Evolutionary conservation across 257 asterid genomes (phyloP).

Genomic region (Lithospermum erythrorhizon): DNA sequence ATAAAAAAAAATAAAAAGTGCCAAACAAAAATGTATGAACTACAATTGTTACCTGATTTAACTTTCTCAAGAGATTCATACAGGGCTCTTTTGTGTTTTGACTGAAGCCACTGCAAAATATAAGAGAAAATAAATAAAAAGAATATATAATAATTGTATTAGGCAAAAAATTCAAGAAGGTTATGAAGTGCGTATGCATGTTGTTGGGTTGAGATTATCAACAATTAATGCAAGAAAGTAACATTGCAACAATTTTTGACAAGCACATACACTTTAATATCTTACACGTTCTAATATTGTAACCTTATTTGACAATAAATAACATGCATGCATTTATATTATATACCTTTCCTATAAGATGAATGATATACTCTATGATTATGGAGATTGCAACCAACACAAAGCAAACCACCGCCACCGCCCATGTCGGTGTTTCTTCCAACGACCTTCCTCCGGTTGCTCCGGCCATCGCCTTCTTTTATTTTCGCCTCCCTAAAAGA

Average conservation of each 20-base stretch:
- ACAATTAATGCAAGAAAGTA: neutral
- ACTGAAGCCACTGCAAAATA: constrained; percentile 37
- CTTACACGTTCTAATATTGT: neutral
- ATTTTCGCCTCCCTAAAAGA: neutral
- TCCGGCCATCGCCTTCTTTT: constrained; percentile 22
- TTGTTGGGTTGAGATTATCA: neutral
- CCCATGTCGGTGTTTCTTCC: constrained; percentile 57
- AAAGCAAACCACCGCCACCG: constrained; percentile 48
- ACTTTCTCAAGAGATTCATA: constrained; percentile 50
- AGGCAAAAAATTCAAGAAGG: neutral
- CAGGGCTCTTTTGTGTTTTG: neutral
- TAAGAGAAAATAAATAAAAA: neutral
- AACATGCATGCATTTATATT: neutral
- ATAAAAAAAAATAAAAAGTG: too few relatives aligned
- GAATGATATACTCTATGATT: constrained; percentile 39
- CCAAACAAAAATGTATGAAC: too few relatives aligned
- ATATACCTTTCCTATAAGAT: constrained; percentile 46
- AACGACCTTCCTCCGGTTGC: constrained; percentile 24
- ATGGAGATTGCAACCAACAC: constrained; percentile 40
- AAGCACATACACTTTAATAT: neutral
- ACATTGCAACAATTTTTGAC: neutral
- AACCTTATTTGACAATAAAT: neutral
- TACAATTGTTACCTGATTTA: constrained; percentile 39
- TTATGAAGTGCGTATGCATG: neutral
- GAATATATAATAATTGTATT: too few relatives aligned